Evolutionary conservation across 768 basidiomycete genomes (phyloP).

Genomic region (Glaciozyma antarctica): DNA sequence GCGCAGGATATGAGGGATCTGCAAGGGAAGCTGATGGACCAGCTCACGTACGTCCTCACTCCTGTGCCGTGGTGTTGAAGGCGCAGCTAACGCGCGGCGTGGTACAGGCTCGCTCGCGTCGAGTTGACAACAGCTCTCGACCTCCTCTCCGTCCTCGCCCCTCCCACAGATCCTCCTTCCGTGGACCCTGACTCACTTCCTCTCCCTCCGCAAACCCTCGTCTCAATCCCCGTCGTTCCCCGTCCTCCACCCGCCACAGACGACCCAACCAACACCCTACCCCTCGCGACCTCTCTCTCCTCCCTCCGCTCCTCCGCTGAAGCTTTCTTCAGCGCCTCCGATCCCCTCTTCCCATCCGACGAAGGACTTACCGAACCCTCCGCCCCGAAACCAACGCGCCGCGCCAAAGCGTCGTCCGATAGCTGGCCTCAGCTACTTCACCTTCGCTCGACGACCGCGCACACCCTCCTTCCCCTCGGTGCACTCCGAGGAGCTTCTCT

Average conservation of each 20-base stretch:
- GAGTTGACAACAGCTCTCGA: constrained; percentile 29
- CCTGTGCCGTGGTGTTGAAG: neutral
- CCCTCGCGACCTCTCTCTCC: constrained; percentile 18
- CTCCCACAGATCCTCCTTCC: constrained; percentile 25
- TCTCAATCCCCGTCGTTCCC: constrained; percentile 2
- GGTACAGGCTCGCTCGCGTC: constrained; percentile 18
- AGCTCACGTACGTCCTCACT: constrained; percentile 11
- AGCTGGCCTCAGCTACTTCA: constrained; percentile 22
- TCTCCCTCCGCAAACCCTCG: constrained; percentile 21
- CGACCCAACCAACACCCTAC: constrained; percentile 6
- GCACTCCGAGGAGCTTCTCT: constrained; percentile 16
- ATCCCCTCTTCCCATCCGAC: constrained; percentile 18
- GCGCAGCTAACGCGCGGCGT: neutral
- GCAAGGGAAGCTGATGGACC: constrained; percentile 19
- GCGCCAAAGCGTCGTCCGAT: constrained; percentile 2
- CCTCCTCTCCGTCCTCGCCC: constrained; percentile 25
- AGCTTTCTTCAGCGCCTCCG: constrained; percentile 23
- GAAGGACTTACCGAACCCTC: neutral
- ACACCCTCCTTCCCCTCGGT: constrained; percentile 20
- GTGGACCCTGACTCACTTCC: constrained; percentile 24
- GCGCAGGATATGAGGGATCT: constrained; percentile 16
- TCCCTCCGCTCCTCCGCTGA: constrained; percentile 14
- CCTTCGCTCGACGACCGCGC: constrained; percentile 2
- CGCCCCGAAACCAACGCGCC: neutral
- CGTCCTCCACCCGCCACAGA: neutral